Evolutionary conservation across 345 rosid species (phyloP).

Genomic region (Euphorbia lathyris): DNA sequence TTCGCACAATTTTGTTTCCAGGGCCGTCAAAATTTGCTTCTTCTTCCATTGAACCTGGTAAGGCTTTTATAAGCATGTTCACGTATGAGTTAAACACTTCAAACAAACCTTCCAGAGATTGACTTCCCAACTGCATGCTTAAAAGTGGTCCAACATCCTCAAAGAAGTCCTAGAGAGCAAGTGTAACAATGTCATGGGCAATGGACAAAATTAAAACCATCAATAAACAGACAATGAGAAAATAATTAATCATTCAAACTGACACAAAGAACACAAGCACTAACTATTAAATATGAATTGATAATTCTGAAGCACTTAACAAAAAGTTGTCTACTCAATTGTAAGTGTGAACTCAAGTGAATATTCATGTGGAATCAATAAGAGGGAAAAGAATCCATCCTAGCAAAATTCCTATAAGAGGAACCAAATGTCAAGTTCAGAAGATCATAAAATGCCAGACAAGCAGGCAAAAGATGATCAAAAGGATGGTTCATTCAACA

Average conservation of each 20-base stretch:
- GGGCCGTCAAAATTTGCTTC: conserved; percentile 77
- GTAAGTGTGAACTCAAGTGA: not conserved
- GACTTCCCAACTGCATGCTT: conserved; percentile 97
- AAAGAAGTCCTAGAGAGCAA: conserved; percentile 72
- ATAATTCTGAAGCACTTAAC: not conserved
- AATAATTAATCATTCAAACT: conserved; percentile 15
- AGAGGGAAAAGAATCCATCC: not conserved
- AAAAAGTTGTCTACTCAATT: not conserved
- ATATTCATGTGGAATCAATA: not conserved
- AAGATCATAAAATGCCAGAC: not conserved
- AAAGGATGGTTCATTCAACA: not conserved
- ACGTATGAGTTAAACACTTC: conserved; percentile 90
- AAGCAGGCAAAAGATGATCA: not conserved
- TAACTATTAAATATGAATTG: not conserved
- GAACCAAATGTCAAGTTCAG: not conserved
- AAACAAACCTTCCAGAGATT: conserved; percentile 87
- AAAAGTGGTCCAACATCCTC: conserved; percentile 97
- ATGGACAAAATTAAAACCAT: conserved; percentile 10
- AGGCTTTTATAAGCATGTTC: conserved; percentile 82
- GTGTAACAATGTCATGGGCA: conserved; percentile 6
- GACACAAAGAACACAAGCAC: not conserved
- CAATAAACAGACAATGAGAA: not conserved
- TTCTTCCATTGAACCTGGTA: conserved; percentile 95
- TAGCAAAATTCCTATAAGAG: not conserved
- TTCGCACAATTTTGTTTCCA: conserved; percentile 74